phyloP scores from a whole-genome alignment of 2,329 filamentous ascomycete species.

The Aspergillus proliferans region DNA sequence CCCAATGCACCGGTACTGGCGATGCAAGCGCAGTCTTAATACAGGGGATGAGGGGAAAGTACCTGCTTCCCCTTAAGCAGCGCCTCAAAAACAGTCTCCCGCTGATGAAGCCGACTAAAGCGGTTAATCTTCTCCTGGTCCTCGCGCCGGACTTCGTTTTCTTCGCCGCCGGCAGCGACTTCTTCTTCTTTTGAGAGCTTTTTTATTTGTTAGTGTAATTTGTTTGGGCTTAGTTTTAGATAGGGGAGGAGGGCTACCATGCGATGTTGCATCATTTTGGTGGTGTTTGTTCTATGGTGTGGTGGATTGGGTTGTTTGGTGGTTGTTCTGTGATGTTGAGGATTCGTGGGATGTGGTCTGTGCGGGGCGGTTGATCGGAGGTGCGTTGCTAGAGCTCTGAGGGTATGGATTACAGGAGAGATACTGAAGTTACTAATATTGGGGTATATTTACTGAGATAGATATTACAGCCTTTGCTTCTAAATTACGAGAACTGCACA shows the following conservation, averaged over 20 bases:
- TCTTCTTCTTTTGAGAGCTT: conserved; percentile 95
- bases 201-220: background rate
- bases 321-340: conserved; percentile 9
- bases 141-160: conserved; percentile 89
- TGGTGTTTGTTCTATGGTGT: background rate
- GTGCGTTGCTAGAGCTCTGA: no score
- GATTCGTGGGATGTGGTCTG: conserved; percentile 14
- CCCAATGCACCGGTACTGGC: no score
- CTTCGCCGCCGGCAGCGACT: conserved; percentile 62
- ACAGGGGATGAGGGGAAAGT: conserved; percentile 1
- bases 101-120: conserved; percentile 90
- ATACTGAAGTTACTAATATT: no score
- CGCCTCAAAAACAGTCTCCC: conserved; percentile 71
- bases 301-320: background rate
- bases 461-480: no score
- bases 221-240: background rate
- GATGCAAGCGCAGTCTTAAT: background rate
- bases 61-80: conserved; percentile 71
- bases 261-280: conserved; percentile 51
- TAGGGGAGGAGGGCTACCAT: conserved; percentile 44
- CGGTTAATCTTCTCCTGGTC: conserved; percentile 99
- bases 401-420: no score
- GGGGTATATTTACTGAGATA: no score
- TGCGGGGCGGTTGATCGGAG: conserved; percentile 11
- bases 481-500: no score